Conservation (phyloP, 345 rosid species). For the Psidium friedrichsthalianum region DNA sequence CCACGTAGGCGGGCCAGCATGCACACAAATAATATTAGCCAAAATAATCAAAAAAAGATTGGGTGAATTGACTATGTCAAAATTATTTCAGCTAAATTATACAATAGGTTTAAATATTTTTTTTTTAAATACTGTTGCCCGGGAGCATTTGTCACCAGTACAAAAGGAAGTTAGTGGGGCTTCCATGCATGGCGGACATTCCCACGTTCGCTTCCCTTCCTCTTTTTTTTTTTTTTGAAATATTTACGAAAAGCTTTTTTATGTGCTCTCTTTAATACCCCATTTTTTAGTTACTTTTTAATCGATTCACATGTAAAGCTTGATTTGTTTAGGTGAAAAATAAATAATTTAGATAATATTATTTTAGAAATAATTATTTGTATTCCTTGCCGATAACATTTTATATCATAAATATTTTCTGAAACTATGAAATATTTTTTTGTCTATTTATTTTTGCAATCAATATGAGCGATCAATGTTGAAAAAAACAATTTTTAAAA, state of each 20-base stretch:
- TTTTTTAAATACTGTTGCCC: too few relatives aligned
- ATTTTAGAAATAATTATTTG: not conserved
- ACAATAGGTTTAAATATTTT: too few relatives aligned
- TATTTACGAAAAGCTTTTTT: not conserved
- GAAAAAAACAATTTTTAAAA: rapidly evolving
- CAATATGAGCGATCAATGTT: rapidly evolving
- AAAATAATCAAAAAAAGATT: too few relatives aligned
- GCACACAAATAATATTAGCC: too few relatives aligned
- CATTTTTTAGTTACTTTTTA: not conserved
- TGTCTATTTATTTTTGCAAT: not conserved
- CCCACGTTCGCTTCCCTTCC: not conserved
- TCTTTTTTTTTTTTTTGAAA: not conserved
- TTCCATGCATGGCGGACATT: not conserved
- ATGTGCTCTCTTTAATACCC: not conserved
- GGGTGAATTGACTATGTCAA: too few relatives aligned
- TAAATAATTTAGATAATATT: not conserved
- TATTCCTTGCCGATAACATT: not conserved
- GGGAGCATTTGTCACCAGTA: not conserved
- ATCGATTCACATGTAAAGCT: not conserved
- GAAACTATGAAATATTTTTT: too few relatives aligned
- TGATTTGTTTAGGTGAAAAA: not conserved
- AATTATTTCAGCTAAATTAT: too few relatives aligned
- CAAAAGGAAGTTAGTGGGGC: not conserved
- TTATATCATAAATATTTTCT: too few relatives aligned
- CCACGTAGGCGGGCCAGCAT: too few relatives aligned